Base-by-base conservation (phyloP, 805 yeast species). In the Wickerhamomyces queroliae region DNA sequence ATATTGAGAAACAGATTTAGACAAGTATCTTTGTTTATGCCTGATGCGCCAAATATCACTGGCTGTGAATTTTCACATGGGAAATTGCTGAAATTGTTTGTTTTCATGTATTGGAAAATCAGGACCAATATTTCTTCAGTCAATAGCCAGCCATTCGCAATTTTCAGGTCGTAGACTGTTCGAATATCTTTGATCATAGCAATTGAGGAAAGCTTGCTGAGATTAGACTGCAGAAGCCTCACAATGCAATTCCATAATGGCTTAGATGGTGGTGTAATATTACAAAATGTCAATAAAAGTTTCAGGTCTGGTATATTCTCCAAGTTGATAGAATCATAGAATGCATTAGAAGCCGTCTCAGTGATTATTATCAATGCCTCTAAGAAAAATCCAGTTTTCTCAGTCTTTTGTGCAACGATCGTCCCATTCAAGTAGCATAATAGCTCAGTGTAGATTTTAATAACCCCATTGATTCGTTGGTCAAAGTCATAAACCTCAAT, bases 21-120 rank as follows among this genome's bases (percentile, higher is more conserved):
- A 8, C 34, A 25, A 1, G 55, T 40, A 17, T 43, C 46, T n/a
- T 38, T 44, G 17, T 35, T 25, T 1, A 53, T 32, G 3, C 44
- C 44, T 11, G 29, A 15, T 3, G 33, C 34, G 1, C 48, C 17
- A 6, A 42, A 27, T 1, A 49, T 37, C 4, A 38, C 41, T 5
- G 47, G 48, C 20, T 22, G 24, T 9, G 17, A 24, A 4, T 31
- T 2, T 22, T 52, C 57, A 17, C 40, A 40, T 3, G 40, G 37
- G 18, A 50, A 48, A 26, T 48, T 47, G 2, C 43, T 40, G 22
- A 54, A 54, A 36, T 40, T 47, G 34, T 49, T 47, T 6, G 26
- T 34, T 35, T 48, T 53, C 34, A 55, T 30, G 20, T 45, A 29
- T 12, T 53, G 53, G 34, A 40, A 54, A 46, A 54, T 29, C 15